Evolutionary conservation across 2,329 filamentous ascomycete species (phyloP).

Genomic region (Aspergillus arachidicola): DNA sequence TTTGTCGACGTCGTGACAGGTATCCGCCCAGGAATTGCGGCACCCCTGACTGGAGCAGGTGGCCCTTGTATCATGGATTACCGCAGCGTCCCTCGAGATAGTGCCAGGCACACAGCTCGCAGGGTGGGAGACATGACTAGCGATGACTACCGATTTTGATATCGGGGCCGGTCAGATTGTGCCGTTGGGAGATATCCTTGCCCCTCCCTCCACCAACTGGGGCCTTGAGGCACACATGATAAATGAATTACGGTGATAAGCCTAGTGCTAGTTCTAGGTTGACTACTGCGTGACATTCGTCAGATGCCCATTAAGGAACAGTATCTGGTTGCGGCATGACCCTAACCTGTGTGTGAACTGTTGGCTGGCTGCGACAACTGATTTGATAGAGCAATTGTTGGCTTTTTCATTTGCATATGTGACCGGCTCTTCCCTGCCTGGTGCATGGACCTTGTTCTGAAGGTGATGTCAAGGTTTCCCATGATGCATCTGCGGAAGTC

Average conservation of each 20-base stretch:
- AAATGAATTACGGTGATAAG: constrained; percentile 8
- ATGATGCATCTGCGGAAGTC: constrained; percentile 24
- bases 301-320: constrained; percentile 23
- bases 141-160: constrained; percentile 13
- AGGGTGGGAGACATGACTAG: constrained; percentile 7
- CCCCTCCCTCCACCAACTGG: constrained; percentile 5
- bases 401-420: constrained; percentile 21
- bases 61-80: constrained; percentile 17
- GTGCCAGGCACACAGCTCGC: constrained; percentile 12
- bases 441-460: constrained; percentile 20
- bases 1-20: constrained; percentile 17
- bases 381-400: constrained; percentile 26
- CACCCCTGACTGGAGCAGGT: constrained; percentile 21
- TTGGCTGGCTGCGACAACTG: constrained; percentile 23
- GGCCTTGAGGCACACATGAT: constrained; percentile 18
- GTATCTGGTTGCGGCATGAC: constrained; percentile 25
- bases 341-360: constrained; percentile 17
- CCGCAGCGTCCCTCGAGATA: constrained; percentile 9
- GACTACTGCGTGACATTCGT: constrained; percentile 22
- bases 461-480: constrained; percentile 28
- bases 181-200: constrained; percentile 9
- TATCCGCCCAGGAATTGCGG: constrained; percentile 19
- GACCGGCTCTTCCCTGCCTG: constrained; percentile 16
- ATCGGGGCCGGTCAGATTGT: constrained; percentile 18
- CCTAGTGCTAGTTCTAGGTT: constrained; percentile 13